A percentile compares a stretch with the other conserved stretches of the same genome.
Conservation (phyloP, 2,329 filamentous ascomycete genomes). For the Scytalidium lignicola region DNA sequence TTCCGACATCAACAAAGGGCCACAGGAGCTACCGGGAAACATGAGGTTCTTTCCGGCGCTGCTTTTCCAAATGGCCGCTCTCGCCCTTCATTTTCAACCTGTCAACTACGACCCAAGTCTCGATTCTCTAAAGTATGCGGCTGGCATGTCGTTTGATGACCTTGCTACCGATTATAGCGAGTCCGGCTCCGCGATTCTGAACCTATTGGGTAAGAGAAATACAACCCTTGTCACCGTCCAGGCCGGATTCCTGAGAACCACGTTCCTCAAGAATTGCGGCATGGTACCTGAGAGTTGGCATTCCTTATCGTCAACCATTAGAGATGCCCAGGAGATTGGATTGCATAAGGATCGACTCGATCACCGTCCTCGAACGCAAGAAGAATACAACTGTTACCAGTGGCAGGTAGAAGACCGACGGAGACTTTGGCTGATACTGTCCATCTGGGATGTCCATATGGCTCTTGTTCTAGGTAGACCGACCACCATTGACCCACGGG, state of each 20-base stretch:
- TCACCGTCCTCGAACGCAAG: constrained; percentile 36
- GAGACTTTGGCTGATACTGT: constrained; percentile 51
- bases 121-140: constrained; percentile 52
- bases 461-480: constrained; percentile 28
- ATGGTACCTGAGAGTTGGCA: constrained; percentile 49
- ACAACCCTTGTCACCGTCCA: constrained; percentile 52
- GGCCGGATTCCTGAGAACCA: constrained; percentile 50
- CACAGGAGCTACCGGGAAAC: constrained; percentile 44
- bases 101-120: constrained; percentile 43
- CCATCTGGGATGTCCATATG: constrained; percentile 36
- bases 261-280: constrained; percentile 54
- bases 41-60: constrained; percentile 54
- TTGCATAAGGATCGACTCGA: constrained; percentile 49
- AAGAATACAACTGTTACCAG: constrained; percentile 21
- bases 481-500: constrained; percentile 46
- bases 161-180: constrained; percentile 57
- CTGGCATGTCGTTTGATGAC: constrained; percentile 55
- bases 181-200: constrained; percentile 46
- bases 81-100: constrained; percentile 47
- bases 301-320: constrained; percentile 46
- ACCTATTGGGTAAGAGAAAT: constrained; percentile 51
- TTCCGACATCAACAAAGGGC: constrained; percentile 42
- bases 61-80: constrained; percentile 53
- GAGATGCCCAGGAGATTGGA: constrained; percentile 59
- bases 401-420: constrained; percentile 43